Evolutionary conservation across 1,284 basidiomycete species (phyloP), one percentile per base, ranked within the genome.

Genomic region (Entoloma clypeatum): DNA sequence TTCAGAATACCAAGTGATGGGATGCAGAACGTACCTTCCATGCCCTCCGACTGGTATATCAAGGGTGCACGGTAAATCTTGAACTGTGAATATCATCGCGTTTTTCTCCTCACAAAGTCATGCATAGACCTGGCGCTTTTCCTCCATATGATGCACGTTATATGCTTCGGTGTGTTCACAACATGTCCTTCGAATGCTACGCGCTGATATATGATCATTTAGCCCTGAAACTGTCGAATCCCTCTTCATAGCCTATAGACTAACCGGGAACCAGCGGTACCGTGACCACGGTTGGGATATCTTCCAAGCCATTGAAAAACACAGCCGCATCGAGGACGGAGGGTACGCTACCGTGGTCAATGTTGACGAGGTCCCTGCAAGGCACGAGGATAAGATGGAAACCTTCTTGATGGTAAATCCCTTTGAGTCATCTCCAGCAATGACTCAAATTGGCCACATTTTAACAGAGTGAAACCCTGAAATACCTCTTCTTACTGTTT

Each of bases 141-240:
- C 63, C 80, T 41, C 64, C 78, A 47, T 71, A 91, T 70, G 92
- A 96, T 53, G 89, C 91, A 8, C 79, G 91, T 41, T 96, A 97
- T 60, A 95, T 96, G 55, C 75, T 92, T 10, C 74, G 87, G 81
- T 79, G 43, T 27, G 70, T 55, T 40, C 36, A 11, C 16, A 37
- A 16, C 25, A 17, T 23, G 29, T 8, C 30, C 36, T 47, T 33
- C 39, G 23, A 11, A 18, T 25, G n/a, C 32, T n/a, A 13, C 32
- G 9, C 6, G 35, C 10, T 18, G 39, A n/a, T 2, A 23, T 21
- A 40, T 35, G 17, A 23, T 32, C 34, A 23, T 23, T 18, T 34
- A 87, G 91, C 3, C 94, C 94, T 2, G 94, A 98, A 65, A 97
- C 94, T 2, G 81, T 94, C 26, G 94, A 98, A 64, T 93, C 90